Percentiles rank a stretch among this genome's conserved stretches.
phyloP scores from a whole-genome alignment of 106 monocot species.

The Dendrobium catenatum region DNA sequence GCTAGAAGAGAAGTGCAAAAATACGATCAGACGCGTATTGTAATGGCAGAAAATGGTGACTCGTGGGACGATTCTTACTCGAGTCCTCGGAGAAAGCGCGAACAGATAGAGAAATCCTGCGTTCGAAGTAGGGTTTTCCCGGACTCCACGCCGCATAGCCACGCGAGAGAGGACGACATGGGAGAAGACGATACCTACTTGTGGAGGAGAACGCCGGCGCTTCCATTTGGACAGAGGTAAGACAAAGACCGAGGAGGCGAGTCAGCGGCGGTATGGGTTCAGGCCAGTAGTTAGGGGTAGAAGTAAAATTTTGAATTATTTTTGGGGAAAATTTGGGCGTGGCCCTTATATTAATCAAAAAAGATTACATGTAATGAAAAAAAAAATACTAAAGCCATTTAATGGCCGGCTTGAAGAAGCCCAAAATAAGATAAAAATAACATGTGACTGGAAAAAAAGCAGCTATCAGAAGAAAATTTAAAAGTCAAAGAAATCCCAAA shows the following conservation, averaged over 20 bases:
- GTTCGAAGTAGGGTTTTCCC: background rate
- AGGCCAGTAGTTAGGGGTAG: too few species aligned
- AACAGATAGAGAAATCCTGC: background rate
- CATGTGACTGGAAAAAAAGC: too few species aligned
- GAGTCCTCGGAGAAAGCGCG: background rate
- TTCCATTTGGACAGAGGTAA: background rate
- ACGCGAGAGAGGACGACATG: background rate
- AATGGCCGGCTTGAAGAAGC: too few species aligned
- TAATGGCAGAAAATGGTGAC: background rate
- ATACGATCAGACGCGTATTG: background rate
- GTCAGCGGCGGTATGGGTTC: background rate
- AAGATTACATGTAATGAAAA: too few species aligned
- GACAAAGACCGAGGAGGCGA: background rate
- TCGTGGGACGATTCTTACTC: constrained; percentile 4
- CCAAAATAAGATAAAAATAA: too few species aligned
- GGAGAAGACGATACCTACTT: background rate
- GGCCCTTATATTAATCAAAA: too few species aligned
- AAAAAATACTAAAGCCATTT: too few species aligned
- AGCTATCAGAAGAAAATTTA: too few species aligned
- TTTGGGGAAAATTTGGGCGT: too few species aligned
- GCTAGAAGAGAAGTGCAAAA: constrained; percentile 18
- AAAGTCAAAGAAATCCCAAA: too few species aligned
- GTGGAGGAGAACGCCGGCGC: background rate
- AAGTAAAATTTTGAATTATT: too few species aligned
- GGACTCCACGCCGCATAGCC: background rate